Evolutionary conservation across 177 flowering plant genomes (phyloP), one percentile per base, ranked within the genome.

Genomic region (Vitis hybrid): DNA sequence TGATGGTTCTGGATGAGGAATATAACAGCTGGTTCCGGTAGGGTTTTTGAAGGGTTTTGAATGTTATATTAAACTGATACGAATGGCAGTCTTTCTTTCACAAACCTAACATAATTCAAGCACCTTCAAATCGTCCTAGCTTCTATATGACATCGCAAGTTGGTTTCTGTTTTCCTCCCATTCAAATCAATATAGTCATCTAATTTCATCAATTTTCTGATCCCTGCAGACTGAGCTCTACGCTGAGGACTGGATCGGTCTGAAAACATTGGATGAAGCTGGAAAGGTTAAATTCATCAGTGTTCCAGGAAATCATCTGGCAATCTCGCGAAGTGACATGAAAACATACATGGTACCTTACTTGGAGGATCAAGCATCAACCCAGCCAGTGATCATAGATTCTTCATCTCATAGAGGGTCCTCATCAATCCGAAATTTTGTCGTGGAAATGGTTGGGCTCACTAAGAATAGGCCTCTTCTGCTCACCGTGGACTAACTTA

Each of bases 241-340:
- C 67, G 74, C 15, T 0, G 88, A 87, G 67, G 90, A 87, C 71
- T 81, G 88, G 90, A 85, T 87, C 13, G 90, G 90, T 12, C 72
- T 87, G 77, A 81, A 73, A 72, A 77, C 85, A 10, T 66, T 87
- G 73, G 80, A 87, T 53, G 85, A 85, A 71, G 90, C 85, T 48
- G 90, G 86, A 55, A 84, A 81, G 66, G 86, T 86, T 16, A 76
- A 75, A 69, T 85, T 81, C 70, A 29, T 86, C 15, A 81, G 74
- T 5, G 81, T 86, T 3, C 21, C 81, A 1, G 88, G 88, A 1
- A 62, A 33, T 22, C 90, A 86, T 78, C 84, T 85, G 3, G 59
- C 78, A 1, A 83, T 85, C n/a, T 69, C 82, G 13, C 4, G 29
- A 66, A 70, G 67, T 1, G 83, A 83, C 62, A 83, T 85, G 83